Conservation (phyloP, 2,329 filamentous ascomycete genomes). For the Fusarium sp. region DNA sequence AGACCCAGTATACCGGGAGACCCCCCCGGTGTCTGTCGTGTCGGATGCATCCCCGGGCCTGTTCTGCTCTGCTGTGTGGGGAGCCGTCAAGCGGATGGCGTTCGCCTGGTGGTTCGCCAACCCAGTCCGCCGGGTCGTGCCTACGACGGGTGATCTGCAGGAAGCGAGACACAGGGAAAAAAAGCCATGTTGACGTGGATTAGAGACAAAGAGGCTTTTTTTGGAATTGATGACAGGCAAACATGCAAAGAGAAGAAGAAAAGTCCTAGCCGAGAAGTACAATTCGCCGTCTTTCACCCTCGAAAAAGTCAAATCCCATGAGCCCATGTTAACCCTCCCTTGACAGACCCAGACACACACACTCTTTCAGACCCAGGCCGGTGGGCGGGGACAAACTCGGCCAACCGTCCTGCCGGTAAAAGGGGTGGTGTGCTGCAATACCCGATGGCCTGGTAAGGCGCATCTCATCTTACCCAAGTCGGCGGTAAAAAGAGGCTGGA, state of each 20-base stretch:
- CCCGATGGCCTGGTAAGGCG: conserved; percentile 25
- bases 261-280: background rate
- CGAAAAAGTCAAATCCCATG: background rate
- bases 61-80: background rate
- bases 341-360: background rate
- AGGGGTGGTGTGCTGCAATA: conserved; percentile 3
- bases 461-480: conserved; percentile 8
- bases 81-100: background rate
- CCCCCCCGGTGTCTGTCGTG: background rate
- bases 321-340: background rate
- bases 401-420: conserved; percentile 30
- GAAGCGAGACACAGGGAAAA: background rate
- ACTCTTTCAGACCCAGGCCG: conserved; percentile 1
- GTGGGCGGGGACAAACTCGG: background rate
- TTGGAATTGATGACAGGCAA: background rate
- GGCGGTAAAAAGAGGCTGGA: background rate
- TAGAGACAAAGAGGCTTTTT: background rate
- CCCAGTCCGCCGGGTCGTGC: background rate
- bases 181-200: background rate
- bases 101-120: conserved; percentile 9
- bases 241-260: background rate
- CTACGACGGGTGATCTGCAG: background rate
- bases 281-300: background rate
- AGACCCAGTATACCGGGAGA: background rate
- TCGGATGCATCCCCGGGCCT: background rate